Evolutionary conservation across 2,329 filamentous ascomycete genomes (phyloP).

Genomic region (Nannizzia gypsea): DNA sequence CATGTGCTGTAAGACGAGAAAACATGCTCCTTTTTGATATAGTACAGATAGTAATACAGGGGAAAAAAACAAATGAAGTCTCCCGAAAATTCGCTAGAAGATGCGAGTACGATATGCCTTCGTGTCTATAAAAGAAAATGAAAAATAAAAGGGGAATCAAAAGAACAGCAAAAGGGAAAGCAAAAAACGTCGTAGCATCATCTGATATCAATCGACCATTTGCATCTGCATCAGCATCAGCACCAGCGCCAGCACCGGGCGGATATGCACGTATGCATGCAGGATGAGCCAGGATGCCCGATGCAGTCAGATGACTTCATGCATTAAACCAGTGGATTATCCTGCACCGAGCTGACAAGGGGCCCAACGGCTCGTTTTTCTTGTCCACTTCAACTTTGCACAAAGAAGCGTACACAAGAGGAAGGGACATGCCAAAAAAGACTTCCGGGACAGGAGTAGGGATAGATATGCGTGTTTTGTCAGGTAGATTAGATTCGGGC

Average conservation of each 20-base stretch:
- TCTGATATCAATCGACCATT: not conserved
- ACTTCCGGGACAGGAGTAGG: not conserved
- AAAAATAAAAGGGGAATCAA: not conserved
- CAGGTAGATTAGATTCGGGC: not conserved
- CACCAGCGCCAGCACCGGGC: not conserved
- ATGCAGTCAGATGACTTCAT: constrained; percentile 4
- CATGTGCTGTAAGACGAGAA: not conserved
- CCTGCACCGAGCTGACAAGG: not conserved
- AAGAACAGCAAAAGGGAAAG: not conserved
- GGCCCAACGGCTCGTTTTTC: not conserved
- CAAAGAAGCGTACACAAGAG: not conserved
- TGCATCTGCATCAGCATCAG: not conserved
- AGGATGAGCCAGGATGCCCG: not conserved
- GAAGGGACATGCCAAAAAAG: no score
- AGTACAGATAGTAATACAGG: not conserved
- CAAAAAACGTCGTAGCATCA: not conserved
- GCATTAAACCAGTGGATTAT: not conserved
- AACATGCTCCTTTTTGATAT: not conserved
- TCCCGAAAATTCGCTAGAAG: not conserved
- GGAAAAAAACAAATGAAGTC: not conserved
- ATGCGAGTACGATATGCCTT: not conserved
- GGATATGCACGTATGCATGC: not conserved
- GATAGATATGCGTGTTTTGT: no score
- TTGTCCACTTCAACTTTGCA: not conserved
- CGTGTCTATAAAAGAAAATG: not conserved